Evolutionary conservation across 2,329 filamentous ascomycete species (phyloP).

Genomic region (Cladosporium sp.): DNA sequence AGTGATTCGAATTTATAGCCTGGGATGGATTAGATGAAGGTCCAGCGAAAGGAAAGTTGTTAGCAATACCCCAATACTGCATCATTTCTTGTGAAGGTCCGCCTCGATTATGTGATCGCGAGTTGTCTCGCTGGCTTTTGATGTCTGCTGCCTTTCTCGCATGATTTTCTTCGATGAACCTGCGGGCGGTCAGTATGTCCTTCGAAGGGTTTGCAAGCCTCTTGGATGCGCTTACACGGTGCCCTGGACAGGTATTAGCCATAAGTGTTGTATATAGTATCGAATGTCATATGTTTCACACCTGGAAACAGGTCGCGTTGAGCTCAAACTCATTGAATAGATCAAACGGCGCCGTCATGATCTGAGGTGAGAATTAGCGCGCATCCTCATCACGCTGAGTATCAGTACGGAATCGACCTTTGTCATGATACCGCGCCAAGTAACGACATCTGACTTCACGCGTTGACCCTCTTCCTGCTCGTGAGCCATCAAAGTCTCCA

Average conservation of each 20-base stretch:
- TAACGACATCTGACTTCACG: conserved; percentile 67
- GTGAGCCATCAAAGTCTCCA: conserved; percentile 66
- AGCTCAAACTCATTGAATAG: conserved; percentile 86
- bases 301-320: conserved; percentile 89
- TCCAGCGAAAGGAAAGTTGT: background rate
- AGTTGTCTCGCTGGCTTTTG: conserved; percentile 34
- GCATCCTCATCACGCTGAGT: background rate
- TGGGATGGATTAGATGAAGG: conserved; percentile 30
- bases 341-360: conserved; percentile 79
- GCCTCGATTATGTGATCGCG: conserved; percentile 15
- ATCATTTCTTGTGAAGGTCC: conserved; percentile 67
- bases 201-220: too few relatives aligned
- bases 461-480: conserved; percentile 63
- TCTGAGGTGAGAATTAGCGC: conserved; percentile 46
- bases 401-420: conserved; percentile 53
- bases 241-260: conserved; percentile 12
- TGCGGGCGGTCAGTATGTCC: conserved; percentile 32
- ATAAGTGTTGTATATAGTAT: background rate
- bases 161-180: conserved; percentile 92
- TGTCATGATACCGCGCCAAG: conserved; percentile 98
- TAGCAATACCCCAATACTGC: conserved; percentile 74
- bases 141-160: conserved; percentile 51
- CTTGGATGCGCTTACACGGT: conserved; percentile 31
- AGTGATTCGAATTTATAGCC: conserved; percentile 96
- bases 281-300: conserved; percentile 38